These are phyloP conservation scores for Aspergillus baeticus DNA, from an alignment of 495 filamentous ascomycete genomes.

Conservation along the genomic window DNA sequence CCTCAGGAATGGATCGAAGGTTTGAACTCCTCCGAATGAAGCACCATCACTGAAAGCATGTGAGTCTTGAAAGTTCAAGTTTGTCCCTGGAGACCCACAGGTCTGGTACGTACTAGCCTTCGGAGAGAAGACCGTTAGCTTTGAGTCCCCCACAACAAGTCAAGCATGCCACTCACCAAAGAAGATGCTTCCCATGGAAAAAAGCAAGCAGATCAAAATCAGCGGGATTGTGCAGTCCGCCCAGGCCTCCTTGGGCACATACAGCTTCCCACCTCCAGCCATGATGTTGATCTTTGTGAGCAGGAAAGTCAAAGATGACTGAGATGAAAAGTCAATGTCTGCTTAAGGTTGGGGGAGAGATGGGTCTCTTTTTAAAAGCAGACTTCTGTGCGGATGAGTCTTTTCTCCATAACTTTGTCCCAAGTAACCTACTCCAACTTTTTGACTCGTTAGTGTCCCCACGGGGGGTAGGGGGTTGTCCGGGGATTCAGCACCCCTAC, in stretches of 20 bases:
- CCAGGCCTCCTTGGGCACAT: background rate
- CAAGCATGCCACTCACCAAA: background rate
- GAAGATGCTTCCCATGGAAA: background rate
- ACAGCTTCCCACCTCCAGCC: background rate
- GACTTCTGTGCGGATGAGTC: too few species aligned
- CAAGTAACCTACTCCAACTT: too few species aligned
- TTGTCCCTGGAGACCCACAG: too few species aligned
- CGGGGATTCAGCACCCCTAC: too few species aligned
- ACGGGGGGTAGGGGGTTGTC: too few species aligned
- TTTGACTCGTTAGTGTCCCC: too few species aligned
- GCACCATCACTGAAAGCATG: background rate
- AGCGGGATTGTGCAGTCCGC: background rate
- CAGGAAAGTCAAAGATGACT: background rate
- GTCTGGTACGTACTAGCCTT: background rate
- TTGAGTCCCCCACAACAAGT: too few species aligned
- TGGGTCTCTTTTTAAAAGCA: too few species aligned
- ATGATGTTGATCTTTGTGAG: background rate
- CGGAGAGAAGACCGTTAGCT: background rate
- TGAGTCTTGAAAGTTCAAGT: too few species aligned
- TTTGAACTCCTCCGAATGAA: background rate
- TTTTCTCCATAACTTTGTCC: too few species aligned
- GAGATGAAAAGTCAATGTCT: too few species aligned
- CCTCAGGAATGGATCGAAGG: background rate
- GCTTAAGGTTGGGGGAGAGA: too few species aligned
- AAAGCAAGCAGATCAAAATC: background rate